Evolutionary conservation across 768 basidiomycete species (phyloP), one percentile per base, ranked within the genome.

Genomic region (Lepiota venenata): DNA sequence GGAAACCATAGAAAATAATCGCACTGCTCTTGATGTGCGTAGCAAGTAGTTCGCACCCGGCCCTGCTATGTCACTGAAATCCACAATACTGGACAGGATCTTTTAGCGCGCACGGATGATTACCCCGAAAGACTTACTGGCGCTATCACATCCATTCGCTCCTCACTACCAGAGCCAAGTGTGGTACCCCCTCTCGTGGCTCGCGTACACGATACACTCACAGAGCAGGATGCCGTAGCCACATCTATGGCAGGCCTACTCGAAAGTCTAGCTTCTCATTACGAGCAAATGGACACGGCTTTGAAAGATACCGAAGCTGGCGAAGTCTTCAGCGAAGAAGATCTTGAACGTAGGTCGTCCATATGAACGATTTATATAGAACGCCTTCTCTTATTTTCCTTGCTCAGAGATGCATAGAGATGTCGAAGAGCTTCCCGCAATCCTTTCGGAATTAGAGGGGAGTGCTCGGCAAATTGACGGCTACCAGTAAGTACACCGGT

Each of bases 341-440:
- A 91, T 61, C 67, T 90, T 52, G 77, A 82, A 71, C 80, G 89
- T 85, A 59, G 27, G 69, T 58, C 21, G 22, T 47, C 37, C 9
- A 37, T 40, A 41, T 52, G 38, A 4, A n/a, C 15, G 15, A 29
- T 7, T 39, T 42, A 2, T 14, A n/a, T 29, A 36, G 12, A 41
- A 11, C 10, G 6, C 9, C 8, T 32, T 48, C 20, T 55, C 45
- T 32, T 16, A 43, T 20, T 44, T 20, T 44, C 25, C 41, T 45
- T 48, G 6, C 57, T 37, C 49, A 91, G 91, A 83, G 25, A 91
- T 93, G 85, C 82, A 85, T 59, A 77, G 88, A 38, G 91, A 93
- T 64, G 88, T 87, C 1, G 80, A 87, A 9, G 90, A 91, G 63
- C 72, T 93, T 5, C 86, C 87, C 2, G 72, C 77, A 3, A 90